Percentiles rank a stretch among this genome's conserved stretches.
Evolutionary conservation across 2,329 filamentous ascomycete species (phyloP).

Genomic region (Sporothrix curviconia): DNA sequence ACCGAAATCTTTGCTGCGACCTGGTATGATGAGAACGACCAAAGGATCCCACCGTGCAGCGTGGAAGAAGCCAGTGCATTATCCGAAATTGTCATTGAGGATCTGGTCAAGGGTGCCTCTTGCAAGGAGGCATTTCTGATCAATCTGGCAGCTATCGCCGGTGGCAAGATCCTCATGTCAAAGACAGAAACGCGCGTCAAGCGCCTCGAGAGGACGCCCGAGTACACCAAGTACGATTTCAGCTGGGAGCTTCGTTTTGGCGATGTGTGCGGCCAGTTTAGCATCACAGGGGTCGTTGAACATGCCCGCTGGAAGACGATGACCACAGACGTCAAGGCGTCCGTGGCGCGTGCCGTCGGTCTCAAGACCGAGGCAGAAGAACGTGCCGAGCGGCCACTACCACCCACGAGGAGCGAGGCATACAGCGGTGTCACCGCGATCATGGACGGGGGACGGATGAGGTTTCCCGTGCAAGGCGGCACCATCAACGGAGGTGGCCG

Average conservation of each 20-base stretch:
- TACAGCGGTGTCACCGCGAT: slow-evolving; percentile 8
- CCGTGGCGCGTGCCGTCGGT: slow-evolving; percentile 16
- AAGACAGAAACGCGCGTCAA: slow-evolving; percentile 35
- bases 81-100: slow-evolving; percentile 46
- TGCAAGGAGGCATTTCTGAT: slow-evolving; percentile 52
- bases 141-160: slow-evolving; percentile 52
- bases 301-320: slow-evolving; percentile 34
- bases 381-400: slow-evolving; percentile 9
- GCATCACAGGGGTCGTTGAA: slow-evolving; percentile 43
- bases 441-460: background rate
- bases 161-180: slow-evolving; percentile 45
- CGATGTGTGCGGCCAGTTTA: slow-evolving; percentile 44
- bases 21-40: slow-evolving; percentile 46
- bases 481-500: background rate
- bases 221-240: slow-evolving; percentile 42
- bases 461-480: background rate
- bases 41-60: slow-evolving; percentile 35
- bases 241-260: slow-evolving; percentile 53
- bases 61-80: slow-evolving; percentile 50
- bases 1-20: slow-evolving; percentile 42
- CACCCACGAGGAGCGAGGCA: background rate
- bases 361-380: slow-evolving; percentile 16
- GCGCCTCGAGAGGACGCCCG: slow-evolving; percentile 36
- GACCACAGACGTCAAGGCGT: slow-evolving; percentile 4
- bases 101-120: slow-evolving; percentile 40